Evolutionary conservation across 768 basidiomycete genomes (phyloP), one percentile per base, ranked within the genome.

Genomic region (Pleurotus platypus): DNA sequence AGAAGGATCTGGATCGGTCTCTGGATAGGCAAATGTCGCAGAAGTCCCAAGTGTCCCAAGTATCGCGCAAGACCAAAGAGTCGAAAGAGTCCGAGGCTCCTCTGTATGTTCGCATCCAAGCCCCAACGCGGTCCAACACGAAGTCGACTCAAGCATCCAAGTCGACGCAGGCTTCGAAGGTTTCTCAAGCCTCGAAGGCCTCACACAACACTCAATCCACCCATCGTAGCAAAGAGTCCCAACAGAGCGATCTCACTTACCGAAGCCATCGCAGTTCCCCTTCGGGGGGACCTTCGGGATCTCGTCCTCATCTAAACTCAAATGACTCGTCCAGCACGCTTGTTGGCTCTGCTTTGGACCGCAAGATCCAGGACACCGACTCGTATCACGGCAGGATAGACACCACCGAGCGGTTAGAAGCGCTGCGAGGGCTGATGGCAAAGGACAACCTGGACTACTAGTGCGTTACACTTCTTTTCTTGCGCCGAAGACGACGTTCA

Each of bases 401-500:
- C 64, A 89, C 89, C 0, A 69, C 74, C 2, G 80, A 81, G 47
- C 74, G 84, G 48, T 68, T 92, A 43, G 79, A 81, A 4, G 82
- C 84, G 35, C 67, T 92, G 58, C 78, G 89, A 42, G 81, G 78
- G 46, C 68, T 83, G 54, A 90, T 92, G 89, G 51, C 61, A 15
- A 87, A 85, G 64, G 84, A 89, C 55, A 76, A 74, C 49, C 71
- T 91, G 55, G 87, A 90, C 66, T 90, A 85, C 64, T 92, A 91
- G 89, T 91, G 64, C 70, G 87, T 35, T 79, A 24, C 39, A 53
- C 43, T 59, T 39, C 27, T 9, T 8, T 9, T 54, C 16, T 46
- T 61, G 11, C 11, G n/a, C 22, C 9, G 40, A n/a, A 57, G 27
- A 26, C 54, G 9, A 30, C 26, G 6, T 45, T 46, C 42, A 56